A percentile compares a stretch with the other conserved stretches of the same genome.
phyloP scores from a whole-genome alignment of 495 filamentous ascomycete species.

The Aspergillus kassunensis region DNA sequence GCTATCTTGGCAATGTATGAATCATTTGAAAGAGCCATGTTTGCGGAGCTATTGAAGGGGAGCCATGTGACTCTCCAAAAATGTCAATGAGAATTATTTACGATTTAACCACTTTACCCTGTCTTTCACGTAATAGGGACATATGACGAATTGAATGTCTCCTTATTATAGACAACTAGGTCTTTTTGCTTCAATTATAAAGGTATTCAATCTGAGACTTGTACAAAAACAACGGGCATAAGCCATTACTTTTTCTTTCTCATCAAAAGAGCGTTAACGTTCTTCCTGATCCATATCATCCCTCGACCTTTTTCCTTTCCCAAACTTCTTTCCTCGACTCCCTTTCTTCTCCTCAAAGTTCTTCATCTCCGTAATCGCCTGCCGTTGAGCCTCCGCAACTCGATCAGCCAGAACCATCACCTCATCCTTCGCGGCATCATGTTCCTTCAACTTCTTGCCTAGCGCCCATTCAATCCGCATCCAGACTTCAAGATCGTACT shows the following conservation, averaged over 20 bases:
- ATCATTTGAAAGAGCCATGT: not conserved
- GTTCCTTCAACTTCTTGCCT: conserved; percentile 68
- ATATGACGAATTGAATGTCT: conserved; percentile 9
- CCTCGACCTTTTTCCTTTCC: conserved; percentile 55
- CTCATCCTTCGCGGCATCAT: conserved; percentile 70
- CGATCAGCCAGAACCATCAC: conserved; percentile 78
- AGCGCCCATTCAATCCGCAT: conserved; percentile 79
- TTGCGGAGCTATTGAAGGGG: conserved; percentile 1
- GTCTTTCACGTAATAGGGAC: conserved; percentile 1
- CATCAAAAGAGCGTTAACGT: conserved; percentile 19
- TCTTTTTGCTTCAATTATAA: too few species aligned
- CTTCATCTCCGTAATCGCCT: conserved; percentile 81
- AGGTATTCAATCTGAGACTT: conserved; percentile 9
- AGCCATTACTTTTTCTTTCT: not conserved
- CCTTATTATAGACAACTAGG: too few species aligned
- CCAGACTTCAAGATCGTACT: conserved; percentile 90
- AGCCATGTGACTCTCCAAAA: not conserved
- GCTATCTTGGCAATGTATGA: not conserved
- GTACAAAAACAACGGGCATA: not conserved
- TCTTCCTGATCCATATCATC: conserved; percentile 88
- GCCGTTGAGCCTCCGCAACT: conserved; percentile 79
- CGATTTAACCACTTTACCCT: conserved; percentile 4
- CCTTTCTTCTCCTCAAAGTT: conserved; percentile 72
- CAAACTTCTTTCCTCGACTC: conserved; percentile 55
- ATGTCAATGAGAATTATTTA: conserved; percentile 3